Evolutionary conservation across 495 filamentous ascomycete genomes (phyloP).

Genomic region (Staphylotrichum tortipilum): DNA sequence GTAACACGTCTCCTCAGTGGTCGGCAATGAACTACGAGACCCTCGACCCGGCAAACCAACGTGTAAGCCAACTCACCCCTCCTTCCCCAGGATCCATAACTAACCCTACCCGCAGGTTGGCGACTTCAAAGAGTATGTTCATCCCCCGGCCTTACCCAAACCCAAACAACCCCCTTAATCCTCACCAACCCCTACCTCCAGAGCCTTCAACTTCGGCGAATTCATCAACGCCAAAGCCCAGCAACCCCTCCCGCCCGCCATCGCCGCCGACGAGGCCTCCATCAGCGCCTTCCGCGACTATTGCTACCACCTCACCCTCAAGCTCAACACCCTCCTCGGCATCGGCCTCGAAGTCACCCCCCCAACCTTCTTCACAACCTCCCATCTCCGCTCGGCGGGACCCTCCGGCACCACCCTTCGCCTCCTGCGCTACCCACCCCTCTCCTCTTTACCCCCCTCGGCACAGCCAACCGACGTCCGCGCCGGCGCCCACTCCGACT

Average conservation of each 20-base stretch:
- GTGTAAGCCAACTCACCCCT: too few species aligned
- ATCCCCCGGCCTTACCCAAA: not conserved
- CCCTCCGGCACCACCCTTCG: slow-evolving; percentile 68
- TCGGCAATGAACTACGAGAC: slow-evolving; percentile 80
- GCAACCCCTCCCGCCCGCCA: slow-evolving; percentile 64
- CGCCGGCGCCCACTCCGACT: slow-evolving; percentile 88
- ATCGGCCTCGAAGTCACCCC: slow-evolving; percentile 53
- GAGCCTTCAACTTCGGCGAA: slow-evolving; percentile 87
- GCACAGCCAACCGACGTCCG: slow-evolving; percentile 61
- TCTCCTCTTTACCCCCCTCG: slow-evolving; percentile 27
- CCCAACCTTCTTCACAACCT: slow-evolving; percentile 60
- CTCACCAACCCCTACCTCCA: slow-evolving; percentile 24
- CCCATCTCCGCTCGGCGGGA: slow-evolving; percentile 53
- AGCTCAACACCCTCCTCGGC: slow-evolving; percentile 66
- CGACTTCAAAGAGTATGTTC: slow-evolving; percentile 81
- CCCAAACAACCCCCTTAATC: not conserved
- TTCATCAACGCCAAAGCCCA: slow-evolving; percentile 63
- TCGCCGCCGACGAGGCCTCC: slow-evolving; percentile 51
- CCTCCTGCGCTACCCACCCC: slow-evolving; percentile 69
- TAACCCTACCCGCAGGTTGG: slow-evolving; percentile 49
- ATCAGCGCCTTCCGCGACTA: slow-evolving; percentile 55
- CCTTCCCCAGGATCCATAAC: not conserved
- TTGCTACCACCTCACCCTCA: slow-evolving; percentile 66
- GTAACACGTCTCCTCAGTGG: slow-evolving; percentile 42
- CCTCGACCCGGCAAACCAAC: slow-evolving; percentile 74